phyloP scores from a whole-genome alignment of 2,329 filamentous ascomycete genomes.

The Sphaerulina vaccinii region DNA sequence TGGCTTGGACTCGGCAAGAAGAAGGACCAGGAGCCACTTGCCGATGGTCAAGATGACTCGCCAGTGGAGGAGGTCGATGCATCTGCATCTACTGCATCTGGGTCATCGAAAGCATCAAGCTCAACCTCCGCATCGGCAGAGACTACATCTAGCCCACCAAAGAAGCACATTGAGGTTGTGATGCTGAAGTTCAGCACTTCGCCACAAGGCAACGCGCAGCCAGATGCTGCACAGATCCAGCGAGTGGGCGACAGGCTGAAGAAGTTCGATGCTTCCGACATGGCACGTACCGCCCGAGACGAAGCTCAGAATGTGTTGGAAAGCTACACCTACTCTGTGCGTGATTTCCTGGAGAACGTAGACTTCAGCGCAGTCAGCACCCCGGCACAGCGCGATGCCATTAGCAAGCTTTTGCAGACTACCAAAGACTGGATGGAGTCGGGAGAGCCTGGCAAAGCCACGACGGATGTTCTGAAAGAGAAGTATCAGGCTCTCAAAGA shows the following conservation, averaged over 20 bases:
- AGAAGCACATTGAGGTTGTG: conserved; percentile 54
- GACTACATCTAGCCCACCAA: conserved; percentile 43
- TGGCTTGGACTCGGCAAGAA: conserved; percentile 91
- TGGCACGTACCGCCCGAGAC: conserved; percentile 71
- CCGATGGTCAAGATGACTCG: conserved; percentile 54
- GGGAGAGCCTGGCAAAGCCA: conserved; percentile 70
- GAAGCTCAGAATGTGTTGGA: conserved; percentile 93
- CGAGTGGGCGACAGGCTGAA: conserved; percentile 66
- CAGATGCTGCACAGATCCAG: conserved; percentile 60
- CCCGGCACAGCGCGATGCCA: conserved; percentile 61
- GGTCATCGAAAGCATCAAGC: conserved; percentile 38
- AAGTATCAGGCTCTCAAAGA: conserved; percentile 75
- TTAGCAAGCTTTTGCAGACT: conserved; percentile 66
- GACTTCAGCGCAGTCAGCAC: conserved; percentile 72
- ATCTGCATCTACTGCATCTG: conserved; percentile 29
- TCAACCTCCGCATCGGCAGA: conserved; percentile 48
- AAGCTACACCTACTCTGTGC: conserved; percentile 82
- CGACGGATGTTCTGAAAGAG: conserved; percentile 69
- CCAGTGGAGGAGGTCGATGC: conserved; percentile 44
- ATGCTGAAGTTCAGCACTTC: conserved; percentile 49
- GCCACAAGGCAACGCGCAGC: conserved; percentile 52
- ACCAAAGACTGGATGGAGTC: conserved; percentile 84
- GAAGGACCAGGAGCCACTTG: conserved; percentile 74
- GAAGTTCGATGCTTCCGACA: conserved; percentile 84
- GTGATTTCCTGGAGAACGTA: conserved; percentile 77